A percentile compares a stretch with the other conserved stretches of the same genome.
Conservation (phyloP, 352 stramenopile genomes). For the Globisporangium camurandrum region DNA sequence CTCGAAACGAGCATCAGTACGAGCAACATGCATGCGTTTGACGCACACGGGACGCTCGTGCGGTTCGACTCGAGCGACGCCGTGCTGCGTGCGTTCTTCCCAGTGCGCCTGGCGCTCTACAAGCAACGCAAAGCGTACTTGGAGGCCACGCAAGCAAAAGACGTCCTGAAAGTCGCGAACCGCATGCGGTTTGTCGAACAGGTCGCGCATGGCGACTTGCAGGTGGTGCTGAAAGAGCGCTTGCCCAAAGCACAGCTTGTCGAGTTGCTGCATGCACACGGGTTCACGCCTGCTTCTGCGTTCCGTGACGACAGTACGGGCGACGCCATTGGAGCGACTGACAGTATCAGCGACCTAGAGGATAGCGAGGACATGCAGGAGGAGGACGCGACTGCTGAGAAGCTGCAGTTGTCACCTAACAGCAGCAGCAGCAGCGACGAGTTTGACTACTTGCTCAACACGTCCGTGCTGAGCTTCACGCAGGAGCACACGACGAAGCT, state of each 20-base stretch:
- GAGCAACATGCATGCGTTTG: conserved; percentile 98
- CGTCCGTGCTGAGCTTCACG: conserved; percentile 97
- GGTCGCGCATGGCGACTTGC: conserved; percentile 90
- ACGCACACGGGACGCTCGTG: conserved; percentile 84
- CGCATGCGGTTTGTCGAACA: conserved; percentile 97
- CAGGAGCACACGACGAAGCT: conserved; percentile 92
- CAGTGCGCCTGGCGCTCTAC: conserved; percentile 89
- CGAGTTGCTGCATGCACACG: conserved; percentile 34
- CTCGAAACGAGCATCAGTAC: conserved; percentile 91
- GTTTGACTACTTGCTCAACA: conserved; percentile 98
- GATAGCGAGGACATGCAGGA: no score
- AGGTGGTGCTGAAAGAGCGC: conserved; percentile 82
- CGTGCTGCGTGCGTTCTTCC: conserved; percentile 93
- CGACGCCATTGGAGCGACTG: conserved; percentile 17
- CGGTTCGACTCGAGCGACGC: conserved; percentile 88
- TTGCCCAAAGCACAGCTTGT: conserved; percentile 59
- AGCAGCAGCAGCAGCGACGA: conserved; percentile 27
- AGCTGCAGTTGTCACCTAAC: no score
- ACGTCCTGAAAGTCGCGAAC: conserved; percentile 90
- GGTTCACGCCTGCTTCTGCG: conserved; percentile 37
- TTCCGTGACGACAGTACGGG: conserved; percentile 25
- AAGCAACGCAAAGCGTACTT: conserved; percentile 74
- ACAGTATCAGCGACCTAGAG: no score
- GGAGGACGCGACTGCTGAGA: no score
- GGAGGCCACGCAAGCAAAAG: conserved; percentile 70